phyloP scores from a whole-genome alignment of 805 yeast species.

The Candida orba region DNA sequence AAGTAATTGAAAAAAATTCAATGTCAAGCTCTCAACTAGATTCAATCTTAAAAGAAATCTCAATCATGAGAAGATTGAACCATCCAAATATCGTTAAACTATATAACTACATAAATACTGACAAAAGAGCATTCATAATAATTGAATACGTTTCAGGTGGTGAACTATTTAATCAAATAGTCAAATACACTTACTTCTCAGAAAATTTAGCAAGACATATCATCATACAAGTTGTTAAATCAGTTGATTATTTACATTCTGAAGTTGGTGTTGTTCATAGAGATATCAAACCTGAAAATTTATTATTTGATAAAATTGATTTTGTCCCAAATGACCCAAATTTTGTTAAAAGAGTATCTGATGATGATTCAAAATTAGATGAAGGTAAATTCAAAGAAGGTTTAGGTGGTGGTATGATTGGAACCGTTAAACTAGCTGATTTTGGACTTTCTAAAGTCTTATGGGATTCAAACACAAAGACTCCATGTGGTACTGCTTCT shows the following conservation, averaged over 20 bases:
- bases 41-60: conserved; percentile 74
- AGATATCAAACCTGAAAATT: conserved; percentile 77
- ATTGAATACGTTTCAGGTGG: conserved; percentile 76
- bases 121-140: conserved; percentile 54
- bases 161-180: conserved; percentile 64
- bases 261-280: conserved; percentile 75
- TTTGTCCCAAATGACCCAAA: conserved; percentile 31
- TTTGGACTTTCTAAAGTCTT: conserved; percentile 91
- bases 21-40: conserved; percentile 55
- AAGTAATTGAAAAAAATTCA: conserved; percentile 60
- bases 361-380: conserved; percentile 67
- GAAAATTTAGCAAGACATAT: conserved; percentile 61
- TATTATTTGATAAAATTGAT: conserved; percentile 56
- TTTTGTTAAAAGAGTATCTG: conserved; percentile 43
- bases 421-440: conserved; percentile 85
- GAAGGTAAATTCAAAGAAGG: conserved; percentile 81
- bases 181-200: conserved; percentile 56
- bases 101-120: conserved; percentile 59
- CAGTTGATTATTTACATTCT: conserved; percentile 63
- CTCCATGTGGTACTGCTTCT: conserved; percentile 98
- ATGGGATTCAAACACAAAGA: conserved; percentile 72
- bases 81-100: conserved; percentile 61
- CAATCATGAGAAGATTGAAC: conserved; percentile 59
- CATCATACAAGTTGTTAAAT: conserved; percentile 54
- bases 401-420: conserved; percentile 90